Base-by-base conservation (phyloP, 164 flowering plant species). In the Aristolochia fimbriata region DNA sequence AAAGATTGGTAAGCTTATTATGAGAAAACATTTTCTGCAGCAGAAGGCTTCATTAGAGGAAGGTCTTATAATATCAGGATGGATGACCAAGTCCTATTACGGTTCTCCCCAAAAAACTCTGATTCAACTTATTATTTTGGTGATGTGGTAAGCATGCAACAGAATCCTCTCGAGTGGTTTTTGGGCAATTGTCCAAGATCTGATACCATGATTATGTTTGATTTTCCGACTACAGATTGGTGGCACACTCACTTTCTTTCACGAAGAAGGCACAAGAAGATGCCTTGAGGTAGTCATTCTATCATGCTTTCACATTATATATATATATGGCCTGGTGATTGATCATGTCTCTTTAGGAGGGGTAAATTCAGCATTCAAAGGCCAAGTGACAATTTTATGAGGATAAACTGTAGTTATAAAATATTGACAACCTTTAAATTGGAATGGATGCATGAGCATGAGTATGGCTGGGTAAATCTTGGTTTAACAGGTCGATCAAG, bases 171-270 rank as follows among this genome's bases (percentile, higher is more conserved):
- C 10, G 19, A 20, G 2, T 62, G 47, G 43, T 8, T 20, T 51
- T 56, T n/a, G 46, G 30, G 50, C 15, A 47, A 13, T 20, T 27
- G 30, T 65, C 57, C 51, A 49, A 33, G 14, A 41, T 57, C 47
- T 65, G 20, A 46, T 16, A 21, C 54, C 14, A 9, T 66, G 41
- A 23, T 20, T 55, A 8, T 50, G 20, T 68, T 66, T 68, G 17
- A 59, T 62, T 57, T 60, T 57, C 59, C 62, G 60, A 21, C 53
- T 19, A 66, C 83, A 89, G 99, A 90, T 93, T 51, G 99, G 99
- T 77, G 99, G 99, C 48, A 88, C 99, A 68, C 91, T 93, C 63
- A 88, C 92, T 47, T 90, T 93, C 77, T 84, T 88, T 65, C 97
- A 88, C 65, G 95, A 84, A 76, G 91, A 81, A 70, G 91, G 91